Base-by-base conservation (phyloP, 108 stramenopile species). In the Nitzschia sp. region DNA sequence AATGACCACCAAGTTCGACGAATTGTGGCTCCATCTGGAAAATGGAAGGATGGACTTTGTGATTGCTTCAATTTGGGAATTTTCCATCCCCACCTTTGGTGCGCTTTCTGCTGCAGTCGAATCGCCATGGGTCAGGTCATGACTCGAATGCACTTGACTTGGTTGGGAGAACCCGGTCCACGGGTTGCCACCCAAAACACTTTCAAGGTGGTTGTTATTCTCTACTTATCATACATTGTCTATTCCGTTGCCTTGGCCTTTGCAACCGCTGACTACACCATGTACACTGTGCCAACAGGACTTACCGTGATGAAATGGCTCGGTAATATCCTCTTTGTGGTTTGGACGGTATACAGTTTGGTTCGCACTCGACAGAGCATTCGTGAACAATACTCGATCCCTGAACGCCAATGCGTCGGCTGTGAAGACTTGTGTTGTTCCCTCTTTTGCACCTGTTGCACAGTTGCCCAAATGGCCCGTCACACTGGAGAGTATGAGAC, bases 401-500 rank as follows among this genome's bases (percentile, higher is more conserved):
- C 88, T 2, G 84, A 89, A 65, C 53, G 84, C 44, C 65, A 55
- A 17, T 94, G 88, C 58, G 19, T 19, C 3, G 88, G 86, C 5
- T 82, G 74, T 52, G 93, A 94, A 64, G 93, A 94, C 71, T 50
- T 87, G 41, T 84, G 83, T 58, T 90, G 86, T 56, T 66, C 87
- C 10, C 20, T 77, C 24, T 91, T 63, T 48, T 94, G 93, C 57
- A 77, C 80, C 8, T 88, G 87, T 74, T 94, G 93, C 55, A 76
- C 87, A 37, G 70, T 89, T 8, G 84, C 86, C 9, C 93, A 94
- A 48, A 83, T 94, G 72, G 77, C 84, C 3, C 79, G 93, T 39
- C 93, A 94, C 53, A 91, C 93, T 2, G 93, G 89, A 51, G 92
- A 93, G 54, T 91, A 88, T 73, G 89, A 90, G 72, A 93, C 82